phyloP scores from a whole-genome alignment of 345 rosid genomes.

The Xanthoceras sorbifolium region DNA sequence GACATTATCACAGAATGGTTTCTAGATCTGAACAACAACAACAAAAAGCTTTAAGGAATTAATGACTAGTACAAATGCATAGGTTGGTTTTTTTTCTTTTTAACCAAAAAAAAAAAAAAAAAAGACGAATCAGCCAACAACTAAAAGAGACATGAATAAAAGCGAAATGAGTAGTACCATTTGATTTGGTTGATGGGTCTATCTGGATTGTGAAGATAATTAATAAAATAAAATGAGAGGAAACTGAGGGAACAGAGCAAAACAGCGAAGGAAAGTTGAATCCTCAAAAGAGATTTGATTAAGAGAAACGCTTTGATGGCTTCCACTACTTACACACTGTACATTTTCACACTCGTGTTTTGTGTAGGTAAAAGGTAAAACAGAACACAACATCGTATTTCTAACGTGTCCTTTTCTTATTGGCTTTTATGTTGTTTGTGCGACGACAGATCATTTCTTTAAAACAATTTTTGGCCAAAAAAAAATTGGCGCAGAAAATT shows the following conservation, averaged over 20 bases:
- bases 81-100: no score
- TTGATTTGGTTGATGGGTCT: not conserved
- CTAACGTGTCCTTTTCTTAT: not conserved
- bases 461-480: no score
- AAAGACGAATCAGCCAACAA: not conserved
- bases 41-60: no score
- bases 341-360: not conserved
- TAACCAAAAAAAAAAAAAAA: no score
- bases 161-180: constrained; percentile 7
- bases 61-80: no score
- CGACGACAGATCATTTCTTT: no score
- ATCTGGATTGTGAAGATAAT: not conserved
- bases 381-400: not conserved
- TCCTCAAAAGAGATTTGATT: constrained; percentile 2
- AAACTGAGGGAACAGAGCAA: not conserved
- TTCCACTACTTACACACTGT: constrained; percentile 7
- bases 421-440: not conserved
- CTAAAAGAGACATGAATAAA: not conserved
- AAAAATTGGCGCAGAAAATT: no score
- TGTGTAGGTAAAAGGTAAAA: not conserved
- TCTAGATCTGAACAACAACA: constrained; percentile 34
- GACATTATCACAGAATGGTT: constrained; percentile 45
- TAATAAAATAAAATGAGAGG: not conserved
- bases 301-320: constrained; percentile 2
- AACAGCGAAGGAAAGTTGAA: not conserved